Percentiles rank a stretch among this genome's conserved stretches.
These are phyloP conservation scores for Casaregolazyma lundiana DNA, from an alignment of 1,139 yeast genomes.

Conservation along the genomic window DNA sequence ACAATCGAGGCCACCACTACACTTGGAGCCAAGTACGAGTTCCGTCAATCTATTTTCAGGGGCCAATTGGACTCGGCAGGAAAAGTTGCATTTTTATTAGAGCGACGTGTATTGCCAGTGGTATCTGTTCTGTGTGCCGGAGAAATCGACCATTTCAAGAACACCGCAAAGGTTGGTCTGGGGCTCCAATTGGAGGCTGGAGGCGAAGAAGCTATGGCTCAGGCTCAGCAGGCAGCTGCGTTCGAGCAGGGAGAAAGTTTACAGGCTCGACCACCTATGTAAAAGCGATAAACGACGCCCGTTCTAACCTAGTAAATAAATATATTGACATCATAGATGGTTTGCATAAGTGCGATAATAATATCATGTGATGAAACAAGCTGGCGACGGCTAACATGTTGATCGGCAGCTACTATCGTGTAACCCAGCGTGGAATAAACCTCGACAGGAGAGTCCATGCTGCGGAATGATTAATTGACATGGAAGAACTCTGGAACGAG, in stretches of 20 bases:
- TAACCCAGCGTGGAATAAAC: not conserved
- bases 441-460: not conserved
- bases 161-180: slow-evolving; percentile 79
- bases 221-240: slow-evolving; percentile 28
- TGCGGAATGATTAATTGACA: not conserved
- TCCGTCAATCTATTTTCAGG: slow-evolving; percentile 92
- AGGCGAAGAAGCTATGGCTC: slow-evolving; percentile 64
- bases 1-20: slow-evolving; percentile 89
- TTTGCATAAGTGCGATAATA: not conserved
- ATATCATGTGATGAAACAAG: too few relatives aligned
- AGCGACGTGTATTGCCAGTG: slow-evolving; percentile 90
- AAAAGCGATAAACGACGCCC: slow-evolving; percentile 12
- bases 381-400: too few relatives aligned
- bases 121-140: slow-evolving; percentile 86
- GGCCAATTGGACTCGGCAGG: slow-evolving; percentile 93
- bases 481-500: not conserved
- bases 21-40: slow-evolving; percentile 95
- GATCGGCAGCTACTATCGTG: not conserved
- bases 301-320: not conserved
- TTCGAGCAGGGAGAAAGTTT: slow-evolving; percentile 20
- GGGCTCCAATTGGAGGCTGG: slow-evolving; percentile 98
- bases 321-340: not conserved
- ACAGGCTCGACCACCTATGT: slow-evolving; percentile 34
- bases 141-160: slow-evolving; percentile 88
- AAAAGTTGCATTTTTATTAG: slow-evolving; percentile 85